Evolutionary conservation across 2,329 filamentous ascomycete genomes (phyloP), one percentile per base, ranked within the genome.

Genomic region (Colletotrichum siamense): DNA sequence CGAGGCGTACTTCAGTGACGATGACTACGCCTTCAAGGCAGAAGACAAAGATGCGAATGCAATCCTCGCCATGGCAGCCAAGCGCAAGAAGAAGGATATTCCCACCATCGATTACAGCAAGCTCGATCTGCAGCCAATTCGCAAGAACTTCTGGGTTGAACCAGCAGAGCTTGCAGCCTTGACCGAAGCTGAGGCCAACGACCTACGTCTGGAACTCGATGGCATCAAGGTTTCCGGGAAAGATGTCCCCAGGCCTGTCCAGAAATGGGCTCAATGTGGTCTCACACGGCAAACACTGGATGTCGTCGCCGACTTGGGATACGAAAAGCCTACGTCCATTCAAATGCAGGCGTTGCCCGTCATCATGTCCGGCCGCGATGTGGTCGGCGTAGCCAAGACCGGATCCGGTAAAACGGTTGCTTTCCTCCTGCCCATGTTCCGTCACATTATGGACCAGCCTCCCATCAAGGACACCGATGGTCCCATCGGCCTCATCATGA

Each of bases 391-490:
- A 69, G 97, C 97, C 22, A 99, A 99, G 87, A 99, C 97, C 30
- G 97, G 97, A 7, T 99, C 97, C 30, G 97, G 97, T 83, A 99
- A 99, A 87, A 99, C 97, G 0, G 93, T 99, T 81, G 97, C 97
- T 8, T 99, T 99, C 83, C 87, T 98, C 34, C 91, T 99, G 61
- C 97, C 97, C 49, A 98, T 99, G 95, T 98, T 99, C 84, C 93
- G 97, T 72, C 97, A 99, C 83, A 98, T 99, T 86, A 97, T 96
- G 85, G 97, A 99, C 82, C 97, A 99, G 83, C 90, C 92, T 66
- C 93, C 94, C 0, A 87, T 98, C 22, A 95, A 94, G 80, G 92
- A 94, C 59, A 93, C 94, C 77, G 97, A 99, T 82, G 97, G 97
- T 0, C 95, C 97, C 0, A 92, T 99, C 69, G 93, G 94, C 13